phyloP scores from a whole-genome alignment of 192 early-diverging fungal species.

The Coemansia sp. region DNA sequence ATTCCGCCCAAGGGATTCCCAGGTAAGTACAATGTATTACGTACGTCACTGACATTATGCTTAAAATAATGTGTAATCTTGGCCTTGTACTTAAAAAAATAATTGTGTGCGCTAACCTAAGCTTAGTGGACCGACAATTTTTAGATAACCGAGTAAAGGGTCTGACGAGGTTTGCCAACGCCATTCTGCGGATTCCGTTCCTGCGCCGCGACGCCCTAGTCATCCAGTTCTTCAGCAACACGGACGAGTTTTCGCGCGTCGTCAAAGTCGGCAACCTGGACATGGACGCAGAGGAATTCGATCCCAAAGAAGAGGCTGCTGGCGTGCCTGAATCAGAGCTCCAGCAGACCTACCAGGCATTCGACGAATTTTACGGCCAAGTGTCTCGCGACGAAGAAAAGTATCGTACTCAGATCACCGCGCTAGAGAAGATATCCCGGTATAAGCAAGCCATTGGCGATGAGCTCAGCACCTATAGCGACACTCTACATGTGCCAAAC shows the following conservation, averaged over 20 bases:
- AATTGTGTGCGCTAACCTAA: slow-evolving; percentile 10
- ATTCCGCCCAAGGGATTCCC: slow-evolving; percentile 87
- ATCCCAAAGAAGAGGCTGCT: slow-evolving; percentile 36
- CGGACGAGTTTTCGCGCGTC: slow-evolving; percentile 51
- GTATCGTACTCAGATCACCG: slow-evolving; percentile 50
- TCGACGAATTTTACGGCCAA: slow-evolving; percentile 46
- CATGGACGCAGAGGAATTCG: slow-evolving; percentile 47
- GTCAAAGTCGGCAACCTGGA: slow-evolving; percentile 50
- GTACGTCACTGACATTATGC: not conserved
- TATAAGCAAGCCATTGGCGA: slow-evolving; percentile 55
- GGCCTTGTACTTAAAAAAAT: slow-evolving; percentile 9
- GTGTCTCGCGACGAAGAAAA: slow-evolving; percentile 48
- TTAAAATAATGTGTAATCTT: not conserved
- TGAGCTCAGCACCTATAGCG: slow-evolving; percentile 47
- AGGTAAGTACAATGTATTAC: slow-evolving; percentile 54
- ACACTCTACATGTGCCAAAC: slow-evolving; percentile 36
- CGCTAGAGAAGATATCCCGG: slow-evolving; percentile 51
- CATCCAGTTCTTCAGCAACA: slow-evolving; percentile 55
- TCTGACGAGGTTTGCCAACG: slow-evolving; percentile 50
- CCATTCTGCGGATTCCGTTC: slow-evolving; percentile 51
- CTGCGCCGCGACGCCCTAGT: slow-evolving; percentile 49
- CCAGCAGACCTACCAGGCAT: slow-evolving; percentile 34
- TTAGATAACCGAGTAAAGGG: slow-evolving; percentile 58
- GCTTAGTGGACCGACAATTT: slow-evolving; percentile 56
- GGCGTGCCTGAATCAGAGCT: slow-evolving; percentile 35